Evolutionary conservation across 441 rosid species (phyloP).

Genomic region (Erodium texanum): DNA sequence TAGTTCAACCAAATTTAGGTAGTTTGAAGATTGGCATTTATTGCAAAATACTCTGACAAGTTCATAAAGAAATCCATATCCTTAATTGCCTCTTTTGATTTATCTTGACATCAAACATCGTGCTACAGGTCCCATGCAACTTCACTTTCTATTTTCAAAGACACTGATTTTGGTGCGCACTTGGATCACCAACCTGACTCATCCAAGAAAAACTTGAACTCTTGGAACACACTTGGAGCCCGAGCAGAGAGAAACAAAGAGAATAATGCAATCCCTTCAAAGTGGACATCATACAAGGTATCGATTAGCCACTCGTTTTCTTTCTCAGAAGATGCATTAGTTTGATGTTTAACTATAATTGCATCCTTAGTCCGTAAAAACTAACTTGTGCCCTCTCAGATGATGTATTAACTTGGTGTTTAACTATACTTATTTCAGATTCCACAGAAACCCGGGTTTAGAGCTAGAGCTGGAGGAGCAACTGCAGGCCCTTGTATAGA

Average conservation of each 20-base stretch:
- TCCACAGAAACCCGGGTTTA: neutral
- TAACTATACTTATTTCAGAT: neutral
- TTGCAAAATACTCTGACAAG: neutral
- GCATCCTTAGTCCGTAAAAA: neutral
- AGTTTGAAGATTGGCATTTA: neutral
- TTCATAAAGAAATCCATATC: neutral
- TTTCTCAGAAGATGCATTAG: too few species aligned
- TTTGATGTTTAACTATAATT: neutral
- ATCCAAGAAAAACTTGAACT: slow-evolving; percentile 36
- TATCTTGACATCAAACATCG: neutral
- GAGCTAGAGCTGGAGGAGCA: slow-evolving; percentile 1
- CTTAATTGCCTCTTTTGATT: neutral
- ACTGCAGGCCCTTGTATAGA: neutral
- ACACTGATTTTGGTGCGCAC: slow-evolving; percentile 29
- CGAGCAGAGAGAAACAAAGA: slow-evolving; percentile 88
- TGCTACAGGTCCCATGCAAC: slow-evolving; percentile 9
- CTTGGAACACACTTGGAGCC: slow-evolving; percentile 63
- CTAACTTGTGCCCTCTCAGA: neutral
- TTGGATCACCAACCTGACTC: slow-evolving; percentile 25
- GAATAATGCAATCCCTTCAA: slow-evolving; percentile 50
- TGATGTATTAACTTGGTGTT: neutral
- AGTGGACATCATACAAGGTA: slow-evolving; percentile 2
- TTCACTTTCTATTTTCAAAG: slow-evolving; percentile 52
- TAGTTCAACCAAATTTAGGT: neutral
- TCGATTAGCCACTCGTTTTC: neutral